Base-by-base conservation (phyloP, 2,329 filamentous ascomycete species). In the Blastomyces parvus region DNA sequence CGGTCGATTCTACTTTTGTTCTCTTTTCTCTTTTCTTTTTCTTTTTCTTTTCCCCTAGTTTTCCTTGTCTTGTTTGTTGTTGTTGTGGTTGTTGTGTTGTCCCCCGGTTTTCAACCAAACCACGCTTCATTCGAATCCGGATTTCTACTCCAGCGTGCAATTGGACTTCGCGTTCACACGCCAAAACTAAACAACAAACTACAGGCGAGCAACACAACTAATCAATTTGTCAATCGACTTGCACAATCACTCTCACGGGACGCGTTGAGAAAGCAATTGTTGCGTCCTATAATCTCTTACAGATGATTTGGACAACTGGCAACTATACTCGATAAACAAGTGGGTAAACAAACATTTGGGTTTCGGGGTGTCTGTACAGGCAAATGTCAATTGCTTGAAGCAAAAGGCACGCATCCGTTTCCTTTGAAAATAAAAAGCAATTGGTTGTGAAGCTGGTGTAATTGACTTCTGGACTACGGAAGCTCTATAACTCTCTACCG, bases 381-480 rank as follows among this genome's bases (percentile, higher is more conserved):
- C 59, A 50, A 52, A 61, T 53, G 48, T 53, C 25, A 30, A 50
- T 52, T 19, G 38, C 57, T 53, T 61, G 46, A 52, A 55, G 19
- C 17, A 36, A n/a, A n/a, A 53, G 9, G 7, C 22, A 30, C 48
- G 13, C 46, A 61, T 44, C 30, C n/a, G 38, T 40, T 44, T 44
- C 25, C 33, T 52, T 46, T 8, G 27, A 27, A 30, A 17, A 44
- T 46, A 22, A n/a, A 53, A 44, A 44, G n/a, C 44, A 38, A 30
- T 13, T n/a, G 22, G 42, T 46, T 46, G 59, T 44, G 59, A 48
- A 61, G 48, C 48, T 38, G 38, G 42, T 59, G 42, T 59, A 64
- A 60, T 46, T 52, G 60, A 59, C 38, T 60, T 59, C 62, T 53
- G 69, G 66, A 64, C 68, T 68, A 68, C 67, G 64, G 50, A 40